Conservation (phyloP, 768 basidiomycete species). For the Podaxis carcinomalis region DNA sequence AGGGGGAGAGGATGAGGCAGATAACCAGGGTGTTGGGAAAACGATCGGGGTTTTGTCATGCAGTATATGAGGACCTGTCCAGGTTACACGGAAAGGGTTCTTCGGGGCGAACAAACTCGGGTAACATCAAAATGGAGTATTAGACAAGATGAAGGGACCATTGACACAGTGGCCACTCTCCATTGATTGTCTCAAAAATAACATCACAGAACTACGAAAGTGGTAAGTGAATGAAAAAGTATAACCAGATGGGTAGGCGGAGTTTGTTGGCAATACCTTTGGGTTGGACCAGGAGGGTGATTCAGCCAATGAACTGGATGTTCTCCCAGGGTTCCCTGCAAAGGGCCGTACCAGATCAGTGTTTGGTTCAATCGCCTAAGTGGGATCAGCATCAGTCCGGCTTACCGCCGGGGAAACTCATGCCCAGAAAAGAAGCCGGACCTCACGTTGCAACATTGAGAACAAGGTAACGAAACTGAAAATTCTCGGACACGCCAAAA, state of each 20-base stretch:
- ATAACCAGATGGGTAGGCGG: constrained; percentile 3
- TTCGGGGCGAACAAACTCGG: background rate
- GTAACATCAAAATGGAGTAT: constrained; percentile 8
- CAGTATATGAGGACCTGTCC: constrained; percentile 1
- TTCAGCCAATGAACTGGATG: background rate
- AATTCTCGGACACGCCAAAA: background rate
- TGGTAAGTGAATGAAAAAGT: background rate
- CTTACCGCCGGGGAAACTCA: constrained; percentile 4
- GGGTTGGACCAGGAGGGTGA: background rate
- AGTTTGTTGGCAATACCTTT: constrained; percentile 6
- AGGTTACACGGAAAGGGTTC: background rate
- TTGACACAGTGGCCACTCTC: background rate
- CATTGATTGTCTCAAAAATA: background rate
- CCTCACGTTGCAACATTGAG: background rate
- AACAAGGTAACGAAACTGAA: background rate
- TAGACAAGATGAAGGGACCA: background rate
- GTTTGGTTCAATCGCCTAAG: background rate
- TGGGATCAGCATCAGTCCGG: background rate
- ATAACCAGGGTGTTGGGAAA: background rate
- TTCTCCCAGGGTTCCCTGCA: background rate
- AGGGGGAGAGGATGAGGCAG: background rate
- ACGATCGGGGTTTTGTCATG: background rate
- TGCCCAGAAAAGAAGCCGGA: background rate
- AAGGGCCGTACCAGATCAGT: background rate
- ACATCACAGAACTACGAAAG: background rate